Base-by-base conservation (phyloP, 1,284 basidiomycete species). In the Rhizoctonia solani region DNA sequence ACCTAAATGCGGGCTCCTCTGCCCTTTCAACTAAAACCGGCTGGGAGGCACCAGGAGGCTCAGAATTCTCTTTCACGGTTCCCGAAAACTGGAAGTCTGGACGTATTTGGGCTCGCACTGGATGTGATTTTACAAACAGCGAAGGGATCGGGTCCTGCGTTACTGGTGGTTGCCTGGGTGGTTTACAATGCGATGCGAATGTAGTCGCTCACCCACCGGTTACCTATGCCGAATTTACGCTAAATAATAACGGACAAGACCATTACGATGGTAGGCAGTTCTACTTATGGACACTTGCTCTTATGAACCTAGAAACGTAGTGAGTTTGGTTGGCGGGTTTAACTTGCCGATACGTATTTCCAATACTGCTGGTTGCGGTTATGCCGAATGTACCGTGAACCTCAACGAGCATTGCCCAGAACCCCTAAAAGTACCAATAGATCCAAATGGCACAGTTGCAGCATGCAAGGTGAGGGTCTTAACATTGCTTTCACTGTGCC, bases 141-240 rank as follows among this genome's bases (percentile, higher is more conserved):
- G 9, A 8, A 39, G 83, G 82, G 6, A 79, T 84, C 0, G 83
- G 80, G 68, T 83, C 84, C 2, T 86, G 84, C 70, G 69, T 82
- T 27, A 80, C 80, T 70, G 85, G 83, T 32, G 66, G 71, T 54
- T 74, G 74, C 71, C 73, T 75, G 66, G 86, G 86, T 34, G 85
- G 85, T 42, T 78, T 87, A 4, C 71, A 76, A 5, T 87, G 86
- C 68, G 80, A 81, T 71, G 72, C 76, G 6, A 81, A 77, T n/a
- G 83, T 82, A 42, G 83, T 82, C 19, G 84, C 85, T 69, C 82
- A 85, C 5, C 84, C 86, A 30, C 86, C 86, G 56, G 85, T 82
- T 4, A 81, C 82, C n/a, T 76, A 87, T 25, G 85, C 84, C 4
- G 85, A 87, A 71, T 87, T 79, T 74, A 87, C 83, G 14, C 76